Percentiles rank a stretch among this genome's conserved stretches.
phyloP scores from a whole-genome alignment of 1,139 yeast genomes.

The Suzukiozyma palmioleophila region DNA sequence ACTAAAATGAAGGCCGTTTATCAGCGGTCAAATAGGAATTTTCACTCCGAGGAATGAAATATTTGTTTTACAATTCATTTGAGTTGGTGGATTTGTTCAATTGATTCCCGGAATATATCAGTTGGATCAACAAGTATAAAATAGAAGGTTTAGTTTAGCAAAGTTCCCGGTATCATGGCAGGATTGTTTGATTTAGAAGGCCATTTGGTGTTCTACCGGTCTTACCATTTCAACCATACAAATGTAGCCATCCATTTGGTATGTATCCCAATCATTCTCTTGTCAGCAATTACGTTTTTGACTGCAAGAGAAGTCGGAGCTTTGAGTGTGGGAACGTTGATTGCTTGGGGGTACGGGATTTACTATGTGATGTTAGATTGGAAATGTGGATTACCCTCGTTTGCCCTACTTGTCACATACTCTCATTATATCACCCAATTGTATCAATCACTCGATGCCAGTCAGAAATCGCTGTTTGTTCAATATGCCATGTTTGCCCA shows the following conservation, averaged over 20 bases:
- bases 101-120: not conserved
- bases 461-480: constrained; percentile 21
- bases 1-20: no score
- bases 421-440: constrained; percentile 32
- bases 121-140: constrained; percentile 47
- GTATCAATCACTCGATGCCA: constrained; percentile 15
- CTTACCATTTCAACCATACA: constrained; percentile 65
- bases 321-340: constrained; percentile 34
- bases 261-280: constrained; percentile 76
- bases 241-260: constrained; percentile 76
- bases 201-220: constrained; percentile 78
- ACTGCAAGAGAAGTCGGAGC: constrained; percentile 27
- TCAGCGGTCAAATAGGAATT: no score
- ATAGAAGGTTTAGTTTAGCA: constrained; percentile 43
- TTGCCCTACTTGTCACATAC: constrained; percentile 35
- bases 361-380: constrained; percentile 44
- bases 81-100: not conserved
- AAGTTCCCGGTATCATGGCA: constrained; percentile 16
- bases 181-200: constrained; percentile 49
- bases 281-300: constrained; percentile 46
- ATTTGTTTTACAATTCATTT: no score
- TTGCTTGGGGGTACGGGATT: constrained; percentile 32
- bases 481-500: constrained; percentile 38
- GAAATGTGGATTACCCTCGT: constrained; percentile 35
- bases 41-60: no score